These are phyloP conservation scores for Candida nonsorbophila DNA, from an alignment of 805 yeast species.

Conservation along the genomic window DNA sequence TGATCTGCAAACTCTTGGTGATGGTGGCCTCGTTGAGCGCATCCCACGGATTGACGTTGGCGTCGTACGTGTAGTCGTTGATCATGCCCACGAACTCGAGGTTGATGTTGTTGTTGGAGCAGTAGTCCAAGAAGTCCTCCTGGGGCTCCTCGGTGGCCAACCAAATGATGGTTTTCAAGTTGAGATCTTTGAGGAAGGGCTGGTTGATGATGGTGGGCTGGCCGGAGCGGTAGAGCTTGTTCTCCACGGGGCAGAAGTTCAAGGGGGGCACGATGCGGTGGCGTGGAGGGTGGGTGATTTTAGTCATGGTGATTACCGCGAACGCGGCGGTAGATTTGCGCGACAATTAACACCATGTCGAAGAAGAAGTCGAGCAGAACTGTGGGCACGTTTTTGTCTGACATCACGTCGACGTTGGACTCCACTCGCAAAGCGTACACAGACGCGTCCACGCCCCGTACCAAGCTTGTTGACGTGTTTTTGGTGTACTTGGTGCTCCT, in stretches of 20 bases:
- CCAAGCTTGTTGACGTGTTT: constrained; percentile 72
- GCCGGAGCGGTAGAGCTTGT: constrained; percentile 81
- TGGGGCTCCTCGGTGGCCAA: constrained; percentile 93
- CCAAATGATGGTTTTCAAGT: constrained; percentile 83
- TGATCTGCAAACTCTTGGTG: constrained; percentile 69
- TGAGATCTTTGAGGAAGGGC: constrained; percentile 70
- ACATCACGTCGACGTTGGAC: no score
- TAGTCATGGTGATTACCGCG: no score
- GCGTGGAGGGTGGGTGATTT: constrained; percentile 47
- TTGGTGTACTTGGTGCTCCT: constrained; percentile 66
- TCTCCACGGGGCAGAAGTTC: constrained; percentile 93
- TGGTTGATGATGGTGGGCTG: constrained; percentile 94
- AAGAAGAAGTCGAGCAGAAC: constrained; percentile 1
- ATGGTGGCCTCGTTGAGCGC: constrained; percentile 82
- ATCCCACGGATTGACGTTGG: constrained; percentile 87
- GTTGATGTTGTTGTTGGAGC: constrained; percentile 63
- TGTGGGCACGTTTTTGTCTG: constrained; percentile 6
- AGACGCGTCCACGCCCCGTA: constrained; percentile 35
- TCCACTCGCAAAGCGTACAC: constrained; percentile 31
- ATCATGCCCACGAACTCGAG: constrained; percentile 80
- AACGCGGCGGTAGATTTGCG: no score
- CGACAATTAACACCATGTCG: no score
- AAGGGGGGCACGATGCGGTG: constrained; percentile 84
- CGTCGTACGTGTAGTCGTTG: constrained; percentile 51
- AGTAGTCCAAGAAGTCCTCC: constrained; percentile 79